These are phyloP conservation scores for Helicostylum pulchrum DNA, from an alignment of 192 early-diverging fungal species.

Conservation along the genomic window DNA sequence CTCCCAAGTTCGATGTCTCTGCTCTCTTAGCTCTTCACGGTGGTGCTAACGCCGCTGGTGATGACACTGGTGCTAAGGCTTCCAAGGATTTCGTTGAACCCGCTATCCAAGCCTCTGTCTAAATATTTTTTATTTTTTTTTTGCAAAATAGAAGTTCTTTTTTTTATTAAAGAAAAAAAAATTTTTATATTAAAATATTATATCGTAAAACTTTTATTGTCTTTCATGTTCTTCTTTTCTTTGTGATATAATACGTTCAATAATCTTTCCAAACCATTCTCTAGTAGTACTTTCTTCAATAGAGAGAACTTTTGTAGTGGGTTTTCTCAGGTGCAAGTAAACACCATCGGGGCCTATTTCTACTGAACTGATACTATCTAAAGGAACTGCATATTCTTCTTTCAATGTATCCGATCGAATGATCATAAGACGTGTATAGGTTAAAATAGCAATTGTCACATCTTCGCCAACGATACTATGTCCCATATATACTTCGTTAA, in stretches of 20 bases:
- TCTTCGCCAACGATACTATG: slow-evolving; percentile 40
- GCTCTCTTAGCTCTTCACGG: slow-evolving; percentile 98
- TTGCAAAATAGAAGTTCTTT: slow-evolving; percentile 6
- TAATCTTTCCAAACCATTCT: slow-evolving; percentile 13
- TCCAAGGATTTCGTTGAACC: slow-evolving; percentile 84
- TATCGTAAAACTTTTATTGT: not conserved
- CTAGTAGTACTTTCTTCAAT: slow-evolving; percentile 5
- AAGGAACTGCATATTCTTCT: slow-evolving; percentile 17
- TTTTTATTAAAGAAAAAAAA: slow-evolving; percentile 5
- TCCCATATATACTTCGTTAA: slow-evolving; percentile 67
- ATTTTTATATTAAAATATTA: slow-evolving; percentile 4
- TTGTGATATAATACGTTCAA: not conserved
- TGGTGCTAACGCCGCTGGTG: slow-evolving; percentile 70
- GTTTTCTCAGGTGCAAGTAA: slow-evolving; percentile 5
- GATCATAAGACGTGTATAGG: slow-evolving; percentile 61
- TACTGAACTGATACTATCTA: slow-evolving; percentile 8
- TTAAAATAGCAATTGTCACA: slow-evolving; percentile 68
- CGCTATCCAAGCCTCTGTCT: slow-evolving; percentile 63
- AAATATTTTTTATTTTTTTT: slow-evolving; percentile 32
- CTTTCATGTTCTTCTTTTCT: slow-evolving; percentile 4
- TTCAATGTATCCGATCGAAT: slow-evolving; percentile 27
- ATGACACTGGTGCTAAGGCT: slow-evolving; percentile 77
- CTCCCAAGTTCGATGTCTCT: slow-evolving; percentile 91
- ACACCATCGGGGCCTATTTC: not conserved
- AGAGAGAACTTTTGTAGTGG: not conserved